Percentiles rank a stretch among this genome's conserved stretches.
Conservation (phyloP, 2,329 filamentous ascomycete species). For the Pyrenophora tritici-repentis region DNA sequence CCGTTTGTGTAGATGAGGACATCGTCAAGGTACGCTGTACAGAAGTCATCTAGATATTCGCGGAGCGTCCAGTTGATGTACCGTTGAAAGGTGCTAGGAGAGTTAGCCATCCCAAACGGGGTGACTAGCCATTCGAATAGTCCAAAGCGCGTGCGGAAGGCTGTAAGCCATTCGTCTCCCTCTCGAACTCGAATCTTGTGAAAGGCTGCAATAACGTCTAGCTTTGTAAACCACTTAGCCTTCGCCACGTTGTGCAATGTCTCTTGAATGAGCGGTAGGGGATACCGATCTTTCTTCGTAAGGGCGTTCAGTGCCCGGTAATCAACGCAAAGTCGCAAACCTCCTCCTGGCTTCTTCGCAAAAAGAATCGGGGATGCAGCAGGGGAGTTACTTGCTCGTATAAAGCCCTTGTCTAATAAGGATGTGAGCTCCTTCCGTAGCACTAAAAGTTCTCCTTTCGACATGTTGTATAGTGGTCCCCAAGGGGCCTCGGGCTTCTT, state of each 20-base stretch:
- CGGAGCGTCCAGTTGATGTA: conserved; percentile 31
- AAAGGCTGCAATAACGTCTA: not conserved
- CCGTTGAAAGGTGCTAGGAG: conserved; percentile 18
- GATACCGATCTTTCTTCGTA: conserved; percentile 44
- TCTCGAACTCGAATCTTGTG: conserved; percentile 4
- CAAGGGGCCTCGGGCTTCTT: not conserved
- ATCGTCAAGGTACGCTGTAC: conserved; percentile 29
- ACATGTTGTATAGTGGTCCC: not conserved
- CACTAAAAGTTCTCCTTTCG: not conserved
- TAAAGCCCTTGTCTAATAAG: too few relatives aligned
- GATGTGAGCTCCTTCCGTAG: not conserved
- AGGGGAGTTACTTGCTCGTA: too few relatives aligned
- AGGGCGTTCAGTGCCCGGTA: conserved; percentile 45
- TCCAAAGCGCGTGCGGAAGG: conserved; percentile 41
- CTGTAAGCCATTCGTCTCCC: conserved; percentile 36
- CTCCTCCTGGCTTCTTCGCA: not conserved
- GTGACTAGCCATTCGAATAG: conserved; percentile 44
- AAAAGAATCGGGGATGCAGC: too few relatives aligned
- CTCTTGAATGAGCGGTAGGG: conserved; percentile 41
- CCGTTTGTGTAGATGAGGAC: conserved; percentile 27
- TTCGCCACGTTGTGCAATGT: conserved; percentile 29
- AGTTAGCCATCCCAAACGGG: conserved; percentile 23
- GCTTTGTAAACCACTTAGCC: conserved; percentile 21
- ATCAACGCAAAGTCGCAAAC: conserved; percentile 42
- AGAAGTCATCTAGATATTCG: conserved; percentile 25